Conservation (phyloP, 148 eudicot species). For the Heliosperma pusillum region DNA sequence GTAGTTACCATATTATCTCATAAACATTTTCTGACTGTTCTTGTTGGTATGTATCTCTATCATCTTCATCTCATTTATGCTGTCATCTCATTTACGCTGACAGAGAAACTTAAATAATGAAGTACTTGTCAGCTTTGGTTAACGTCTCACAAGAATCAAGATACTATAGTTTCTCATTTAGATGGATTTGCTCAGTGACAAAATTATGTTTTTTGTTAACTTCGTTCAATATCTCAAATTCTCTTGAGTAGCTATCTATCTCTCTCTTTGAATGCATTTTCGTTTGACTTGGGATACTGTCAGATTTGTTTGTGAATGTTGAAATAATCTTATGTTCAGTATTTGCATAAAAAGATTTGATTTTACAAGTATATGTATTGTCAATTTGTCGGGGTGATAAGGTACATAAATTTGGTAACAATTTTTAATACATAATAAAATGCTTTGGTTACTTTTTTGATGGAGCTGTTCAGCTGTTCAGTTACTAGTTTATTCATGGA, state of each 20-base stretch:
- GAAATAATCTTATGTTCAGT: not conserved
- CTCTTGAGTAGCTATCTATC: not conserved
- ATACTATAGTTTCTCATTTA: not conserved
- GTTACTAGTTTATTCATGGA: not conserved
- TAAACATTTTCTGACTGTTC: not conserved
- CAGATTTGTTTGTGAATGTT: not conserved
- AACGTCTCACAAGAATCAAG: not conserved
- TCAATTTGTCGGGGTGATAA: not conserved
- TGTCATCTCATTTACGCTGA: too few species aligned
- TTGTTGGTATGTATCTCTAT: not conserved
- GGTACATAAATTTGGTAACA: not conserved
- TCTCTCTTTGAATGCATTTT: not conserved
- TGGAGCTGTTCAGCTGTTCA: not conserved
- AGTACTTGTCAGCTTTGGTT: not conserved
- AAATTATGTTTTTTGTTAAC: not conserved
- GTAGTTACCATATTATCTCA: slow-evolving; percentile 31
- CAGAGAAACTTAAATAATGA: not conserved
- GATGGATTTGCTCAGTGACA: not conserved
- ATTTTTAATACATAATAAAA: not conserved
- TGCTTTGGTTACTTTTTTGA: not conserved
- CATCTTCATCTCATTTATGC: not conserved
- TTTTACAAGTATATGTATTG: too few species aligned
- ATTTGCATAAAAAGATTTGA: too few species aligned
- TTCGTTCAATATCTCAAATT: not conserved
- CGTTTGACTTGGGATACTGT: not conserved